Base-by-base conservation (phyloP, 495 filamentous ascomycete genomes). In the Aspergillus sparsus region DNA sequence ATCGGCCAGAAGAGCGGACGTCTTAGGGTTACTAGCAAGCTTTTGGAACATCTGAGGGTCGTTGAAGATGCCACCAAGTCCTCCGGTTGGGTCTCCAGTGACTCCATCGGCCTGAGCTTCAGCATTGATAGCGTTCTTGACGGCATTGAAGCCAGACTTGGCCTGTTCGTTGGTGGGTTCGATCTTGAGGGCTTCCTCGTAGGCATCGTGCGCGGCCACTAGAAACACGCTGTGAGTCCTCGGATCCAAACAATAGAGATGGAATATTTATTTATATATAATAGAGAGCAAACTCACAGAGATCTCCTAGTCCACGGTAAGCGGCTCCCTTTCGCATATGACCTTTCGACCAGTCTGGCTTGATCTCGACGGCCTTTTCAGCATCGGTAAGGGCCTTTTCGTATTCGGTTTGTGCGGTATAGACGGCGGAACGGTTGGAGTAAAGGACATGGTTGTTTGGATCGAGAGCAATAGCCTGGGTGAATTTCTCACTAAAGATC, bases 291-390 rank as follows among this genome's bases (percentile, higher is more conserved):
- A 37, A 75, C 82, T 62, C 80, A 89, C 86, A 66, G 16, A 97
- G 84, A 70, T 97, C 92, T 41, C 91, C 89, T 50, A 85, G 76
- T 10, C 94, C 94, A 74, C 94, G 94, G 32, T 90, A 80, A 53
- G 94, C 94, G 47, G 93, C 88, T 39, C 92, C 94, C 77, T 97
- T 97, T 49, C 94, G 86, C 46, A 87, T 85, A 85, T 91, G 94
- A 66, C 94, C 95, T 76, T 97, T 96, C 36, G 92, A 89, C 95
- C 95, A 98, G 79, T 98, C 93, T 12, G 94, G 89, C 81, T 98
- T 98, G 72, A 98, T 77, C 79, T 94, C 84, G 52, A 87, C 93
- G 0, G 91, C 91, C 82, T 96, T 97, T 67, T 88, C 87, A 53
- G 95, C 94, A 83, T 98, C 94, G 55, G 88, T 81, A 15, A 97